Percentiles rank a stretch among this genome's conserved stretches.
These are phyloP conservation scores for Hypoxylon intermedium DNA, from an alignment of 495 filamentous ascomycete genomes.

Conservation along the genomic window DNA sequence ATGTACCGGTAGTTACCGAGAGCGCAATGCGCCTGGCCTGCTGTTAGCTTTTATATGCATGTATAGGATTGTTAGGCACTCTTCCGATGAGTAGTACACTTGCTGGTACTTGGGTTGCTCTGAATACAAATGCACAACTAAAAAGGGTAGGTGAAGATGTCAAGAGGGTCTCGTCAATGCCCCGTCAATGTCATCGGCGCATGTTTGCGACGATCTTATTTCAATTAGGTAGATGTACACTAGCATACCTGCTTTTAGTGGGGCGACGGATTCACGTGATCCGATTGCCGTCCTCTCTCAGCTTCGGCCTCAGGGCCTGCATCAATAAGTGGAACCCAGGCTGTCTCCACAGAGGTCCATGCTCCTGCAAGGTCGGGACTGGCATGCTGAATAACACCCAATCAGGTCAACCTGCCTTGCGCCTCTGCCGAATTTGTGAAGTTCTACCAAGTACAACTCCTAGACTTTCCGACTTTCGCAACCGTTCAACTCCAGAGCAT, in stretches of 20 bases:
- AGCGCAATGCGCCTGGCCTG: neutral
- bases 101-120: neutral
- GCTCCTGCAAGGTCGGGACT: conserved; percentile 1
- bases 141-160: conserved; percentile 12
- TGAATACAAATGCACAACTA: neutral
- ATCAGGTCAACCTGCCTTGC: conserved; percentile 22
- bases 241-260: neutral
- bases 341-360: neutral
- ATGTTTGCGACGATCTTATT: conserved; percentile 9
- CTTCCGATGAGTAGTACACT: neutral
- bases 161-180: conserved; percentile 15
- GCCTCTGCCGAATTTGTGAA: conserved; percentile 6
- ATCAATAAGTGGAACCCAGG: too few species aligned
- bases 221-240: neutral
- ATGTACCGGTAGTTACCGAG: neutral
- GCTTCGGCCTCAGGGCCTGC: too few species aligned
- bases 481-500: conserved; percentile 18
- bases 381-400: conserved; percentile 4
- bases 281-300: neutral
- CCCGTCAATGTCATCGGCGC: conserved; percentile 12
- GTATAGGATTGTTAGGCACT: neutral
- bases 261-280: conserved; percentile 3
- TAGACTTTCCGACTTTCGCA: neutral
- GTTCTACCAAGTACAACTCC: neutral
- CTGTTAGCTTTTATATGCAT: neutral